A percentile compares a stretch with the other conserved stretches of the same genome.
These are phyloP conservation scores for Crithidia fasciculata DNA, from an alignment of 208 protist genomes.

Conservation along the genomic window DNA sequence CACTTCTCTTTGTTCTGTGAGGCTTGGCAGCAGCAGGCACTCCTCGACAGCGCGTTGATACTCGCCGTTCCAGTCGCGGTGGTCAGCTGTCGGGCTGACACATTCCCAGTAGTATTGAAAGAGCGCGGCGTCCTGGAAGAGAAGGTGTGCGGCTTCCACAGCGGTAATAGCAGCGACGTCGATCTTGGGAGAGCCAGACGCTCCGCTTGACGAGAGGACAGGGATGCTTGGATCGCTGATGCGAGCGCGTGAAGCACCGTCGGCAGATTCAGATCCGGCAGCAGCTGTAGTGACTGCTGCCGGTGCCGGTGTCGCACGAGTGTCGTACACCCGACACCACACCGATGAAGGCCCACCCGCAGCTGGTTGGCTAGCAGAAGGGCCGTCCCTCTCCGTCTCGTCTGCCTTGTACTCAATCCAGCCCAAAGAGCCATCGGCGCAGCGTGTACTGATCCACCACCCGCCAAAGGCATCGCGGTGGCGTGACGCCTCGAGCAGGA, in stretches of 20 bases:
- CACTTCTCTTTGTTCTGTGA: neutral
- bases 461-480: constrained; percentile 70
- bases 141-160: constrained; percentile 10
- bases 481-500: constrained; percentile 62
- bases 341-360: neutral
- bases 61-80: constrained; percentile 52
- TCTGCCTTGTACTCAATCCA: constrained; percentile 40
- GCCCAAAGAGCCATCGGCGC: constrained; percentile 43
- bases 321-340: constrained; percentile 59
- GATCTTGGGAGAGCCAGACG: neutral
- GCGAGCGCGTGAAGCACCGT: neutral
- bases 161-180: neutral
- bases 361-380: neutral
- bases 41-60: constrained; percentile 53
- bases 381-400: neutral
- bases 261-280: neutral
- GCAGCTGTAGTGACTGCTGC: neutral
- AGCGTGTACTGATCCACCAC: constrained; percentile 67
- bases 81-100: neutral
- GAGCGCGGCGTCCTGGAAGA: constrained; percentile 31
- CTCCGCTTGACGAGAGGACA: neutral
- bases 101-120: constrained; percentile 55
- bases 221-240: neutral
- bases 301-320: constrained; percentile 8
- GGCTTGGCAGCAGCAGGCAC: constrained; percentile 2